Conservation (phyloP, 108 stramenopile genomes). For the Skeletonema costatum region DNA sequence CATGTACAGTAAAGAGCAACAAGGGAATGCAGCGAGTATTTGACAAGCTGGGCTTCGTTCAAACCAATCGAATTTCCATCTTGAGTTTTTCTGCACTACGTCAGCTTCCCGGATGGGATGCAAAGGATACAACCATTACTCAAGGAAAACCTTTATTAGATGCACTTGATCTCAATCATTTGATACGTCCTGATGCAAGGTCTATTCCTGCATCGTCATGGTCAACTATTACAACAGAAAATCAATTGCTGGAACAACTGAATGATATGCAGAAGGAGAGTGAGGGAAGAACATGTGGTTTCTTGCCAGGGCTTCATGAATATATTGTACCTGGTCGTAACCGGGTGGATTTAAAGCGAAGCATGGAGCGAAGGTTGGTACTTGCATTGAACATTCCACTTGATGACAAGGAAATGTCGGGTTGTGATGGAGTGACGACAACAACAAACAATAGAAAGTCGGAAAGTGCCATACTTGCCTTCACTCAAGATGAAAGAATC, state of each 20-base stretch:
- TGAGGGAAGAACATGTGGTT: conserved; percentile 28
- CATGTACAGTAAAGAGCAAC: conserved; percentile 49
- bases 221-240: conserved; percentile 21
- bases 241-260: conserved; percentile 21
- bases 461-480: conserved; percentile 34
- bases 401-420: conserved; percentile 3
- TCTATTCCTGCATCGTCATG: conserved; percentile 24
- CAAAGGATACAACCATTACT: conserved; percentile 1
- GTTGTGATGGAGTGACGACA: conserved; percentile 1
- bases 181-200: conserved; percentile 22
- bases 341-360: conserved; percentile 28
- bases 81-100: conserved; percentile 18
- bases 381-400: conserved; percentile 3
- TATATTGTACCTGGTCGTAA: conserved; percentile 43
- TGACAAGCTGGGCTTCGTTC: conserved; percentile 33
- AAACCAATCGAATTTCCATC: conserved; percentile 20
- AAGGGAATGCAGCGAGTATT: conserved; percentile 35
- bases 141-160: conserved; percentile 24
- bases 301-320: conserved; percentile 44
- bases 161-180: conserved; percentile 31
- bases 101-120: conserved; percentile 38
- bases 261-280: background rate
- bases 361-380: conserved; percentile 42
- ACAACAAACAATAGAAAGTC: background rate
- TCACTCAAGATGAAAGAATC: conserved; percentile 38